Percentiles rank a stretch among this genome's conserved stretches.
phyloP scores from a whole-genome alignment of 2,329 filamentous ascomycete species.

The Pseudohalonectria lignicola region DNA sequence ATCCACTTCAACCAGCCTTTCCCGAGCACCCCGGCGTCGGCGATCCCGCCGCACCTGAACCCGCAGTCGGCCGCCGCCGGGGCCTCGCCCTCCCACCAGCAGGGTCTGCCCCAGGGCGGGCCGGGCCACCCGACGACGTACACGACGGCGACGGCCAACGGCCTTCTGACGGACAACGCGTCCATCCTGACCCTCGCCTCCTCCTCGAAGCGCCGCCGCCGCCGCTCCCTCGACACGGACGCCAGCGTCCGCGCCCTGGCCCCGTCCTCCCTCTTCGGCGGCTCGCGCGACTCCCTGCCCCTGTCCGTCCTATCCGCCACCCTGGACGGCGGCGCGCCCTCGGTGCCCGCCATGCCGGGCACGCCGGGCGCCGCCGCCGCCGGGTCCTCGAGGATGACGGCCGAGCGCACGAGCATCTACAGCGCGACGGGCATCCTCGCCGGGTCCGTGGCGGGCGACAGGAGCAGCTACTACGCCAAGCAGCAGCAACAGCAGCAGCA shows the following conservation, averaged over 20 bases:
- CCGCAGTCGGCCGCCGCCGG: constrained; percentile 22
- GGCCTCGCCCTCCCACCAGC: neutral
- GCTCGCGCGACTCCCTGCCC: constrained; percentile 68
- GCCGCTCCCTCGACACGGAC: constrained; percentile 75
- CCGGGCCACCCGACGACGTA: constrained; percentile 57
- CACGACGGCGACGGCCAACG: constrained; percentile 68
- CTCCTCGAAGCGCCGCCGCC: constrained; percentile 65
- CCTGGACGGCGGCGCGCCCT: constrained; percentile 34
- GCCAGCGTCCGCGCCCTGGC: constrained; percentile 78
- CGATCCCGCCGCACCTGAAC: constrained; percentile 60
- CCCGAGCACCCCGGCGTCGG: constrained; percentile 54
- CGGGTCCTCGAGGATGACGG: constrained; percentile 21
- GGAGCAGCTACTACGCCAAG: constrained; percentile 68
- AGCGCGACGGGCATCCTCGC: constrained; percentile 60
- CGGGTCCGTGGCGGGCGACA: constrained; percentile 62
- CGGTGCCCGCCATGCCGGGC: constrained; percentile 19
- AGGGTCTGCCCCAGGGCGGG: constrained; percentile 29
- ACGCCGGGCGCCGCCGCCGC: constrained; percentile 27
- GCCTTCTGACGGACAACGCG: constrained; percentile 72
- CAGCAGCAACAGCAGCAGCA: constrained; percentile 14
- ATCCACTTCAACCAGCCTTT: constrained; percentile 58
- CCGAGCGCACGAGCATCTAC: constrained; percentile 72
- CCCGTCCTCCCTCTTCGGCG: constrained; percentile 71
- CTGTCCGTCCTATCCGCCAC: constrained; percentile 68
- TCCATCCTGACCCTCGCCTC: constrained; percentile 78